phyloP scores from a whole-genome alignment of 2,329 filamentous ascomycete genomes.

The Pestalotiopsis sp. region DNA sequence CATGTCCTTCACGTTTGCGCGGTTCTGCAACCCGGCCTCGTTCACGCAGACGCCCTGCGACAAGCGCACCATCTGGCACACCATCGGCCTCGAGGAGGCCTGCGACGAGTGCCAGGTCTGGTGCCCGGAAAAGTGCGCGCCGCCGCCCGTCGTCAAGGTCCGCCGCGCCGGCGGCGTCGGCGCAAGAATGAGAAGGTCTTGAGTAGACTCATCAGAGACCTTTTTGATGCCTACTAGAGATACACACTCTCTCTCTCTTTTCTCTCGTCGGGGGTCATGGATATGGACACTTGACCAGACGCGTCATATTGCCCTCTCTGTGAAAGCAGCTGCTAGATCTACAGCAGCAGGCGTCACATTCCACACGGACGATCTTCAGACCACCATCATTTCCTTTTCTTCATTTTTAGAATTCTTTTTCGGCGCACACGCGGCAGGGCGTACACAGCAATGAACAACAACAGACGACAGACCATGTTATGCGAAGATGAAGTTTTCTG shows the following conservation, averaged over 20 bases:
- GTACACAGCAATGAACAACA: background rate
- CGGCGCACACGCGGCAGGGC: too few species aligned
- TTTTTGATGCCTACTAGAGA: too few species aligned
- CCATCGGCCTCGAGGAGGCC: slow-evolving; percentile 36
- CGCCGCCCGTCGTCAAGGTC: slow-evolving; percentile 1
- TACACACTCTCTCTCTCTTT: too few species aligned
- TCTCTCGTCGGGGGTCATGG: too few species aligned
- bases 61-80: slow-evolving; percentile 38
- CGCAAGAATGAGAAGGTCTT: background rate
- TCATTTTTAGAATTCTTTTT: too few species aligned
- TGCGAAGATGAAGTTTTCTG: background rate
- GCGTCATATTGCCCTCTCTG: too few species aligned
- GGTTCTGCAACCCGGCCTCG: slow-evolving; percentile 37
- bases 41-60: slow-evolving; percentile 39
- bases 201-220: too few species aligned
- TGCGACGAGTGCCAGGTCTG: slow-evolving; percentile 38
- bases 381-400: too few species aligned
- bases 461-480: background rate
- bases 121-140: slow-evolving; percentile 24
- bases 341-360: too few species aligned
- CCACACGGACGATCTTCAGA: too few species aligned
- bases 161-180: background rate
- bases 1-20: slow-evolving; percentile 36
- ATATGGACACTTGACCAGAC: too few species aligned
- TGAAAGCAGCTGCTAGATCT: too few species aligned